Evolutionary conservation across 1,284 basidiomycete species (phyloP).

Genomic region (Puccinia triticina): DNA sequence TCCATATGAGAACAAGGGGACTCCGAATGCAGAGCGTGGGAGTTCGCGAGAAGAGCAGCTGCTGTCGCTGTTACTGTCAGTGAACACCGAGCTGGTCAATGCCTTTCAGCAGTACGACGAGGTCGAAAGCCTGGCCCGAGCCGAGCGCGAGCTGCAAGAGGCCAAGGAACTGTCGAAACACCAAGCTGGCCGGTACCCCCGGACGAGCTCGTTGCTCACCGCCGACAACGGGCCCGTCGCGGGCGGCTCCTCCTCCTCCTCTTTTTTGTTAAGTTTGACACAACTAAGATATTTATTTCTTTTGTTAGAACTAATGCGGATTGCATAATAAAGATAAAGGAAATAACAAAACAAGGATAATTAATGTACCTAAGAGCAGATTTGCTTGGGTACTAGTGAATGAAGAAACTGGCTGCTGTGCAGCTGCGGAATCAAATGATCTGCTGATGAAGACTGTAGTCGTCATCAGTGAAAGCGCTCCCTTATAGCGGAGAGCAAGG

Average conservation of each 20-base stretch:
- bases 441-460: no score
- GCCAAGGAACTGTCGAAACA: constrained; percentile 31
- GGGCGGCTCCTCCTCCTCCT: constrained; percentile 13
- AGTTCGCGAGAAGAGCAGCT: constrained; percentile 62
- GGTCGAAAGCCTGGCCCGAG: constrained; percentile 67
- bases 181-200: neutral
- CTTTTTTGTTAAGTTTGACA: no score
- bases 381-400: no score
- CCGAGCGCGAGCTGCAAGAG: constrained; percentile 6
- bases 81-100: constrained; percentile 67
- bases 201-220: neutral
- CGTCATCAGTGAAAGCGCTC: no score
- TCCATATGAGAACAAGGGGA: neutral
- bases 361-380: no score
- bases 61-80: constrained; percentile 69
- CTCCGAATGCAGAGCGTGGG: neutral
- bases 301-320: no score
- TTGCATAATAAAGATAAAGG: no score
- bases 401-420: no score
- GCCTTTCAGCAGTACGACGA: constrained; percentile 69
- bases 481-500: no score
- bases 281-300: no score
- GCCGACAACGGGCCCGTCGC: neutral
- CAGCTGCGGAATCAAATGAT: no score
- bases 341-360: no score